phyloP scores from a whole-genome alignment of 345 rosid genomes.

The Populus tremula region DNA sequence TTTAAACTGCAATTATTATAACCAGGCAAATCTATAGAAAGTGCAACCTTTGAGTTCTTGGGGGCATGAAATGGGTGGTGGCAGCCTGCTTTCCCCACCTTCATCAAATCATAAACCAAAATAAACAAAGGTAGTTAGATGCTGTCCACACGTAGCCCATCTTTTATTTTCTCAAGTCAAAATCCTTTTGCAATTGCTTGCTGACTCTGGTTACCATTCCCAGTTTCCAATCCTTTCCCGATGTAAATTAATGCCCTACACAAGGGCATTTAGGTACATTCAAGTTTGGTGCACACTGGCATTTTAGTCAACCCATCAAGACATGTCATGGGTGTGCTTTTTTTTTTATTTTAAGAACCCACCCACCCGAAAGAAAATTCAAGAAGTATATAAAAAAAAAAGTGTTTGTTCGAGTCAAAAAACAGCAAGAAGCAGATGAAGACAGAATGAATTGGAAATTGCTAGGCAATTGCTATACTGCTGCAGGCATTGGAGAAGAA shows the following conservation, averaged over 20 bases:
- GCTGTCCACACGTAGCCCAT: conserved; percentile 9
- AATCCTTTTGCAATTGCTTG: conserved; percentile 22
- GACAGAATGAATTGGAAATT: conserved; percentile 9
- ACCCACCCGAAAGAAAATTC: not conserved
- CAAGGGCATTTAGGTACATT: not conserved
- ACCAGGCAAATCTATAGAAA: fast-evolving
- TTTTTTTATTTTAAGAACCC: not conserved
- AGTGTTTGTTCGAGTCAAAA: not conserved
- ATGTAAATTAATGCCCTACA: not conserved
- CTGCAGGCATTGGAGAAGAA: conserved; percentile 25
- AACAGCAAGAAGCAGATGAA: not conserved
- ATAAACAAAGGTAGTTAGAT: not conserved
- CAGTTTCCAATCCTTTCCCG: not conserved
- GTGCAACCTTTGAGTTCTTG: too few species aligned
- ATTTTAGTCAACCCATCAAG: not conserved
- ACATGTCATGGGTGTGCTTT: not conserved
- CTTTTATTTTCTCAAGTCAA: conserved; percentile 13
- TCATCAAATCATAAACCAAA: conserved; percentile 2
- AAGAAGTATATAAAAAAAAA: not conserved
- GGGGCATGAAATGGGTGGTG: not conserved
- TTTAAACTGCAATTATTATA: too few species aligned
- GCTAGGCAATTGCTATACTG: conserved; percentile 9
- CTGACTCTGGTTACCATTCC: conserved; percentile 24
- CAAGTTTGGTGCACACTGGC: not conserved
- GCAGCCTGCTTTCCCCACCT: not conserved